Percentiles rank a stretch among this genome's conserved stretches.
These are phyloP conservation scores for Salix purpurea DNA, from an alignment of 345 rosid species.

Conservation along the genomic window DNA sequence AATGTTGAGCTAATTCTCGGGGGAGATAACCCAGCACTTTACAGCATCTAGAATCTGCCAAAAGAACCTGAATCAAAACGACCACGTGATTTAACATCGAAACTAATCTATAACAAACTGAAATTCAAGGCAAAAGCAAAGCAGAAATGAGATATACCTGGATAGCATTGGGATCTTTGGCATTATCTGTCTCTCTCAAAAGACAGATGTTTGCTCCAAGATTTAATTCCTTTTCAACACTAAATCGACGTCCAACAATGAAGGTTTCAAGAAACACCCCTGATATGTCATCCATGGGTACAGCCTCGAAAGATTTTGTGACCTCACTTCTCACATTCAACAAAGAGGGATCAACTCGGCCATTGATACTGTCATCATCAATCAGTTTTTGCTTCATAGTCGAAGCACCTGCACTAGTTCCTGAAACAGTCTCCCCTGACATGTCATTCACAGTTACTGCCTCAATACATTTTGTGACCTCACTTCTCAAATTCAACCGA, in stretches of 20 bases:
- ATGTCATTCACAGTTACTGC: constrained; percentile 20
- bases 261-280: constrained; percentile 52
- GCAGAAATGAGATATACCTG: constrained; percentile 40
- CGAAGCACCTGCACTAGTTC: constrained; percentile 1
- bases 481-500: constrained; percentile 19
- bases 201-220: constrained; percentile 48
- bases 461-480: constrained; percentile 5
- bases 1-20: constrained; percentile 58
- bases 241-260: constrained; percentile 83
- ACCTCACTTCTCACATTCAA: constrained; percentile 20
- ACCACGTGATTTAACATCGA: background rate
- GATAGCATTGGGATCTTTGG: constrained; percentile 71
- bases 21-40: constrained; percentile 79
- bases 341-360: constrained; percentile 19
- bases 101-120: background rate
- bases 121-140: constrained; percentile 1
- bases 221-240: constrained; percentile 49
- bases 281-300: constrained; percentile 22
- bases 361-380: constrained; percentile 11
- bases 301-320: constrained; percentile 5
- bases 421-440: background rate
- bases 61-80: constrained; percentile 53
- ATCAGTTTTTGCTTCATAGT: constrained; percentile 3
- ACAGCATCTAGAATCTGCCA: constrained; percentile 36
- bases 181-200: constrained; percentile 64